Conservation (phyloP, 495 filamentous ascomycete species). For the Bacidia rubella region DNA sequence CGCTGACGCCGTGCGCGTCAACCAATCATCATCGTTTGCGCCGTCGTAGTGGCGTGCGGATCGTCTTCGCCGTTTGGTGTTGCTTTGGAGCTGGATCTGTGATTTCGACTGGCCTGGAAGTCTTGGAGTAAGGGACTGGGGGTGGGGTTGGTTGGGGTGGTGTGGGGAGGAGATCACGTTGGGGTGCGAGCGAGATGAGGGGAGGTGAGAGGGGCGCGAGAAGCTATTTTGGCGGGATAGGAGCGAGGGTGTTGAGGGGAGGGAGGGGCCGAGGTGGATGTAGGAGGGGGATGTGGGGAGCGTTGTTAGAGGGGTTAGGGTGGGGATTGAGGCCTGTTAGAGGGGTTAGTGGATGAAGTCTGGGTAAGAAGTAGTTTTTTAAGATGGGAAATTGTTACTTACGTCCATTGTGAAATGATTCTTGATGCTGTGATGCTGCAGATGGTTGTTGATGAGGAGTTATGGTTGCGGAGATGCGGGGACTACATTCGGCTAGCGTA, state of each 20-base stretch:
- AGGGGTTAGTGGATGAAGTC: constrained; percentile 37
- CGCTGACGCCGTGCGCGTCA: constrained; percentile 56
- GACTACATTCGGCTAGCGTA: neutral
- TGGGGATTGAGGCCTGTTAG: constrained; percentile 33
- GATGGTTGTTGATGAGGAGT: neutral
- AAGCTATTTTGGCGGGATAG: constrained; percentile 29
- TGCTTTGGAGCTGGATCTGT: neutral
- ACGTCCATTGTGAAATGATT: no score
- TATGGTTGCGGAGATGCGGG: neutral
- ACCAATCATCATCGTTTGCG: constrained; percentile 33
- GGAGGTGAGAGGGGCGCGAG: constrained; percentile 30
- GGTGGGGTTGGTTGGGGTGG: constrained; percentile 13
- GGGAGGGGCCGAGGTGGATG: constrained; percentile 9
- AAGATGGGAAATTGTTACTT: no score
- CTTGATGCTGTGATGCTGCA: no score
- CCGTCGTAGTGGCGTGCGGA: neutral
- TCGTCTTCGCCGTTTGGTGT: neutral
- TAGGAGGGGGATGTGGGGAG: constrained; percentile 10
- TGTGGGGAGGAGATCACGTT: constrained; percentile 20
- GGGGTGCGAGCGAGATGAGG: constrained; percentile 14
- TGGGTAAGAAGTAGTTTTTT: neutral
- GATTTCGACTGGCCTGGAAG: constrained; percentile 5
- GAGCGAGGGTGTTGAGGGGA: constrained; percentile 17
- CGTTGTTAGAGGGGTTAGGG: constrained; percentile 21
- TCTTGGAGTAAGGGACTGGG: constrained; percentile 5